Evolutionary conservation across 2,329 filamentous ascomycete genomes (phyloP), one percentile per base, ranked within the genome.

Genomic region (Aureobasidium sp.): DNA sequence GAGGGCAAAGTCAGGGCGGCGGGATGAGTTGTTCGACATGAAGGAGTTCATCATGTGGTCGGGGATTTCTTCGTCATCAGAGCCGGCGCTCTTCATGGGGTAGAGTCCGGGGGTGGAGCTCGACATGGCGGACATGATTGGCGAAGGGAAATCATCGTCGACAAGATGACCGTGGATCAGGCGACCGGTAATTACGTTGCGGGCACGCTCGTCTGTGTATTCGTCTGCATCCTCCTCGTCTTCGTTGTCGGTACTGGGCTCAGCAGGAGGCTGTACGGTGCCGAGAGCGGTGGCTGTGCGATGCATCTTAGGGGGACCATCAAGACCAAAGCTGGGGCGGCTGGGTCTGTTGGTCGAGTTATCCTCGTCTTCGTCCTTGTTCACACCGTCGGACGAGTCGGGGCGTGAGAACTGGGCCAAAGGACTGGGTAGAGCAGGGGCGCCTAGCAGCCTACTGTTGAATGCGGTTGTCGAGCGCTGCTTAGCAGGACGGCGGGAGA

Each of bases 81-180:
- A 80, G n/a, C 73, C 74, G 56, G 67, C 71, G 31, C 73, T 74
- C 69, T 72, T 63, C 48, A 69, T 76, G 27, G 44, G 57, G 45
- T 60, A 60, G 67, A 1, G 80, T 79, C 41, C 77, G 77, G 63
- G 81, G 72, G 61, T 82, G 7, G 85, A 87, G 62, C 84, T 84
- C 9, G 86, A 85, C n/a, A 85, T 78, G 31, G 78, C 78, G 6
- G 81, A 93, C 65, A 84, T 80, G 51, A 83, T 80, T 17, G 91
- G 88, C 1, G 91, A 96, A 2, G 89, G 88, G 70, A 91, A 93
- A 72, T 96, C 89, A 72, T 97, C 94, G 65, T 96, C 90, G 12
- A 99, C 94, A 67, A 99, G 88, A 72, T 97, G 94, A 15, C 94
- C 94, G 68, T 97, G 91, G 9, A 97, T 85, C 47, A 99, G 81